Evolutionary conservation across 2,329 filamentous ascomycete species (phyloP).

Genomic region (Talaromyces sp.): DNA sequence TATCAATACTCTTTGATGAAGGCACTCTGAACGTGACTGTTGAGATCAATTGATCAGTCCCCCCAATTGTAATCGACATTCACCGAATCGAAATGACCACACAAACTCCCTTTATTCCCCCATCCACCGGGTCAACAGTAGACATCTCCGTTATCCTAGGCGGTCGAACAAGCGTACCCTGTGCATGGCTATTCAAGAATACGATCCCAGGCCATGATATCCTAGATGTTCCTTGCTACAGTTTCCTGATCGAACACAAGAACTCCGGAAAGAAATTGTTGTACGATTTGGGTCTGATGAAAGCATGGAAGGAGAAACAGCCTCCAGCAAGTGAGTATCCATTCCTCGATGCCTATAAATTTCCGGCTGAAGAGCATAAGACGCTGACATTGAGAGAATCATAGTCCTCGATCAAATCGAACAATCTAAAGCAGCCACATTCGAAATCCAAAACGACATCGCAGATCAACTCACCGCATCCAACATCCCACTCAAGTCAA

Average conservation of each 20-base stretch:
- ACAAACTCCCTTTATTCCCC: too few relatives aligned
- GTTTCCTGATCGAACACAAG: conserved; percentile 17
- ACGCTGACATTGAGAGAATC: background rate
- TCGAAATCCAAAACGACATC: conserved; percentile 25
- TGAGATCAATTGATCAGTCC: too few relatives aligned
- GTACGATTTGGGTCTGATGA: conserved; percentile 36
- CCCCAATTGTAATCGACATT: too few relatives aligned
- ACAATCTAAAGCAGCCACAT: background rate
- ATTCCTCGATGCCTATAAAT: background rate
- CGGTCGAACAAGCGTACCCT: conserved; percentile 1
- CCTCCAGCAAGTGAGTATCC: conserved; percentile 23
- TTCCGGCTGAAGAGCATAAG: conserved; percentile 18
- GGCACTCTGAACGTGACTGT: too few relatives aligned
- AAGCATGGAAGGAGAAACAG: conserved; percentile 30
- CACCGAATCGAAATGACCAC: too few relatives aligned
- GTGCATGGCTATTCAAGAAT: background rate
- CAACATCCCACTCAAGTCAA: conserved; percentile 21
- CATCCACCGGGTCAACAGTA: conserved; percentile 2
- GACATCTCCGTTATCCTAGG: conserved; percentile 11
- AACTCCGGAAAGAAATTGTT: conserved; percentile 23
- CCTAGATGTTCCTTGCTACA: conserved; percentile 13
- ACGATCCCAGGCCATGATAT: conserved; percentile 4
- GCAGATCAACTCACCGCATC: conserved; percentile 28
- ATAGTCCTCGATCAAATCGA: conserved; percentile 9
- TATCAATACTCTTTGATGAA: too few relatives aligned